Percentiles rank a stretch among this genome's conserved stretches.
These are phyloP conservation scores for Pontederia crassipes DNA, from an alignment of 176 grass and related monocot species.

Conservation along the genomic window DNA sequence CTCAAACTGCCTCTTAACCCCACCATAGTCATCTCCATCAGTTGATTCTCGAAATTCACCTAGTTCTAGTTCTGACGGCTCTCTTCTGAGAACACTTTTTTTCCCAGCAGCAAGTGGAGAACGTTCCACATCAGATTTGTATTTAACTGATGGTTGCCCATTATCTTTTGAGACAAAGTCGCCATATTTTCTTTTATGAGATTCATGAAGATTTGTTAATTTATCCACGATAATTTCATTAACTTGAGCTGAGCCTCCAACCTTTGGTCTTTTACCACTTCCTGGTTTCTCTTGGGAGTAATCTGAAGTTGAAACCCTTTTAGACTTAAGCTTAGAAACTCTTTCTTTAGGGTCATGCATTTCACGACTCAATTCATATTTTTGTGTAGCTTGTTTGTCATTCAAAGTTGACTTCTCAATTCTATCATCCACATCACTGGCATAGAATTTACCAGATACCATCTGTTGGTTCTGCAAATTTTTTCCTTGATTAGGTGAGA, in stretches of 20 bases:
- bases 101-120: slow-evolving; percentile 22
- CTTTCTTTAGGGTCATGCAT: slow-evolving; percentile 26
- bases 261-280: slow-evolving; percentile 54
- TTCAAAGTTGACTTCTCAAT: slow-evolving; percentile 25
- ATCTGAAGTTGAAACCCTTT: slow-evolving; percentile 37
- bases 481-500: slow-evolving; percentile 17
- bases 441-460: slow-evolving; percentile 16
- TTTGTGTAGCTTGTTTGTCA: slow-evolving; percentile 34
- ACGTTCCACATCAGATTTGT: slow-evolving; percentile 41
- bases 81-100: slow-evolving; percentile 57
- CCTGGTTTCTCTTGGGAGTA: slow-evolving; percentile 30
- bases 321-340: slow-evolving; percentile 40
- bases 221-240: slow-evolving; percentile 25
- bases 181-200: slow-evolving; percentile 8
- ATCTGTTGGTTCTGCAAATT: slow-evolving; percentile 23
- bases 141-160: slow-evolving; percentile 24
- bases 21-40: slow-evolving; percentile 41
- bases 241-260: slow-evolving; percentile 23
- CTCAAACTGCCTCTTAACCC: slow-evolving; percentile 54
- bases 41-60: slow-evolving; percentile 67
- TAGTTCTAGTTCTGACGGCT: slow-evolving; percentile 84
- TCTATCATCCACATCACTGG: slow-evolving; percentile 28
- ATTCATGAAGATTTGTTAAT: slow-evolving; percentile 27
- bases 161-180: slow-evolving; percentile 23
- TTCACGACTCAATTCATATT: slow-evolving; percentile 35